Conservation (phyloP, 345 rosid species). For the Capsella bursapastoris region DNA sequence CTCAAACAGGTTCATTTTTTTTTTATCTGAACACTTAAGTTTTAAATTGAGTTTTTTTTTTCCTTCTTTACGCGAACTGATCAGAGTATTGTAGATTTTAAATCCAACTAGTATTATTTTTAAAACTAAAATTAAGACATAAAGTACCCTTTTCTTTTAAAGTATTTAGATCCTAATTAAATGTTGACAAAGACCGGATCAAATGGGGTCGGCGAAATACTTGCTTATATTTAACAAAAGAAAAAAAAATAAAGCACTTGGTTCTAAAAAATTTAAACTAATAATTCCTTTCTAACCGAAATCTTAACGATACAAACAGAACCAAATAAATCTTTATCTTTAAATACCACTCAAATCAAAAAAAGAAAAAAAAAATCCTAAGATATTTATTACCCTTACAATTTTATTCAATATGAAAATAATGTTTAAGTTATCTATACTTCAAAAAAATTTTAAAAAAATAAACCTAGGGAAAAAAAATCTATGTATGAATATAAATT, state of each 20-base stretch:
- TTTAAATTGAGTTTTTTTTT: neutral
- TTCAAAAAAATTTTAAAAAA: neutral
- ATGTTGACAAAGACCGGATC: constrained; percentile 38
- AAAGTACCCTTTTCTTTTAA: constrained; percentile 2
- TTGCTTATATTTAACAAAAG: neutral
- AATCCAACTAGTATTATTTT: neutral
- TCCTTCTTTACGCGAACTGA: neutral
- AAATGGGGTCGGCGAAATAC: constrained; percentile 32
- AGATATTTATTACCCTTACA: neutral
- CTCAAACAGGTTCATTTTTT: neutral
- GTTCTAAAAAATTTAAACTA: neutral
- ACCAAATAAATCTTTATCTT: neutral
- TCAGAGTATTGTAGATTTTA: neutral
- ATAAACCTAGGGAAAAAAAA: neutral
- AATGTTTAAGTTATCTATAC: neutral
- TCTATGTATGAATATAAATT: neutral
- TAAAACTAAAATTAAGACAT: neutral
- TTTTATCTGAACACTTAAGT: too few relatives aligned
- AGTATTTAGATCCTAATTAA: constrained; percentile 29
- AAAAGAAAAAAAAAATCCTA: too few relatives aligned
- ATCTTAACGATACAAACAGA: neutral
- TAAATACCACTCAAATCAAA: neutral
- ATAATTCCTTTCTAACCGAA: neutral
- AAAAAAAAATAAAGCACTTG: neutral
- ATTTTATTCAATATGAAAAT: neutral